Conservation (phyloP, 257 asterid genomes). For the Solanum verrucosum region DNA sequence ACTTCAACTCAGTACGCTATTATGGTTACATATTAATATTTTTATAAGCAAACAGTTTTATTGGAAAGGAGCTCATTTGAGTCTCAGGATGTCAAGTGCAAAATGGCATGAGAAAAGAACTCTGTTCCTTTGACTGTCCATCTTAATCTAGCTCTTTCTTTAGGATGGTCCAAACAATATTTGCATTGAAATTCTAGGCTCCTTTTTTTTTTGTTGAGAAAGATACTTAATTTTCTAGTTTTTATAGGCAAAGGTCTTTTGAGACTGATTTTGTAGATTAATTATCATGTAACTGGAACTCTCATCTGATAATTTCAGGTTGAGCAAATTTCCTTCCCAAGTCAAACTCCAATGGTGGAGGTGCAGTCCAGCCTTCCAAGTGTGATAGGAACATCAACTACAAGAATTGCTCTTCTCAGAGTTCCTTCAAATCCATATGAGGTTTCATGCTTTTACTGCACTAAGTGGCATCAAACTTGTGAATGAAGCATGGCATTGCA, state of each 20-base stretch:
- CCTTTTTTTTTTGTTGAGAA: background rate
- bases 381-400: slow-evolving; percentile 54
- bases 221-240: background rate
- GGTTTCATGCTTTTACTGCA: slow-evolving; percentile 24
- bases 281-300: slow-evolving; percentile 72
- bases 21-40: background rate
- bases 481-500: slow-evolving; percentile 2
- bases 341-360: slow-evolving; percentile 33
- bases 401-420: slow-evolving; percentile 70
- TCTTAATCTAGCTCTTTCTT: background rate
- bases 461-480: background rate
- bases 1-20: background rate
- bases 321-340: slow-evolving; percentile 51
- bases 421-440: slow-evolving; percentile 33
- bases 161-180: background rate
- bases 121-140: background rate
- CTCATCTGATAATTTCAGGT: slow-evolving; percentile 83
- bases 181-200: background rate
- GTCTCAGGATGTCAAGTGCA: background rate
- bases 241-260: background rate
- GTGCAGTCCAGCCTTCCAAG: slow-evolving; percentile 44
- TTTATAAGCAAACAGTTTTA: background rate
- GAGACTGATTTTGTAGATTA: slow-evolving; percentile 44
- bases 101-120: background rate
- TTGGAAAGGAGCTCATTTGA: background rate